These are phyloP conservation scores for Coprinopsis strossmayeri DNA, from an alignment of 768 basidiomycete species.

Conservation along the genomic window DNA sequence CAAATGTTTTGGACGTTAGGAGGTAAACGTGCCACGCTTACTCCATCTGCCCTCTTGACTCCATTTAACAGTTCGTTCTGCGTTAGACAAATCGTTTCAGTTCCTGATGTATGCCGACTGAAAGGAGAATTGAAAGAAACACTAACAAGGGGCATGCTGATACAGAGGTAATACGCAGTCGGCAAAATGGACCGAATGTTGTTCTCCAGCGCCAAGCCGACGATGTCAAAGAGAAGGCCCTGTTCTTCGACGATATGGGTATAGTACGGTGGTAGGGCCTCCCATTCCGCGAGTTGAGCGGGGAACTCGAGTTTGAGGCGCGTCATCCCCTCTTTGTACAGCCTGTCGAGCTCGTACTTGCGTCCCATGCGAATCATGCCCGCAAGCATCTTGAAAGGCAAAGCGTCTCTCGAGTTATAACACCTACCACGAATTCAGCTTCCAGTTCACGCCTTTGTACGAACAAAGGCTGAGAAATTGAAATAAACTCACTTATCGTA, in stretches of 20 bases:
- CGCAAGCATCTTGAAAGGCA: slow-evolving; percentile 4
- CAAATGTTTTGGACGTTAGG: neutral
- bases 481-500: slow-evolving; percentile 8
- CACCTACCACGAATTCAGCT: neutral
- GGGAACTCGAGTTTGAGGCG: slow-evolving; percentile 13
- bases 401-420: neutral
- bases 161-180: slow-evolving; percentile 9
- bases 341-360: slow-evolving; percentile 12
- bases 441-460: neutral
- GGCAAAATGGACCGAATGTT: slow-evolving; percentile 7
- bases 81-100: too few species aligned
- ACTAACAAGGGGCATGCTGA: too few species aligned
- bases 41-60: neutral
- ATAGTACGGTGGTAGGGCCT: neutral
- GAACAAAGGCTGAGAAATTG: neutral
- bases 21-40: neutral
- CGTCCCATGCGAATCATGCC: slow-evolving; percentile 15
- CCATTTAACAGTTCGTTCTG: slow-evolving; percentile 5
- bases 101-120: too few species aligned
- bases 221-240: slow-evolving; percentile 11
- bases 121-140: too few species aligned
- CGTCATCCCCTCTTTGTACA: slow-evolving; percentile 11
- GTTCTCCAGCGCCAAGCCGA: slow-evolving; percentile 8
- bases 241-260: slow-evolving; percentile 2
- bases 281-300: slow-evolving; percentile 5